Conservation (phyloP, 2,329 filamentous ascomycete species). For the Aspergillus felis region DNA sequence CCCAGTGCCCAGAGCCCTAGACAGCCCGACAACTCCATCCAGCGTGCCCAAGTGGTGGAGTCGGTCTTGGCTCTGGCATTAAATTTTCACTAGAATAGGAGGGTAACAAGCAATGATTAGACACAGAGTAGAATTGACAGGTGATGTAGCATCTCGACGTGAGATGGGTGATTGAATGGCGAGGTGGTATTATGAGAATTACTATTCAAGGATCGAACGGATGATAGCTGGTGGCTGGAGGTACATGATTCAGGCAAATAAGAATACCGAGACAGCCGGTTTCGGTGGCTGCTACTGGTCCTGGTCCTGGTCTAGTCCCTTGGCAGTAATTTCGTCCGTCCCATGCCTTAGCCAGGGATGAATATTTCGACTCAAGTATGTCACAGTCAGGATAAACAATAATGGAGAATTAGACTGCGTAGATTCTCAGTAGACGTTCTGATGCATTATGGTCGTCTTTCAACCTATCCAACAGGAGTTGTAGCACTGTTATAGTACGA, state of each 20-base stretch:
- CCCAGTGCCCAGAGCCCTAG: too few species aligned
- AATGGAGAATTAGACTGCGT: neutral
- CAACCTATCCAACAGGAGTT: neutral
- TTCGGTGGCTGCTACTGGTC: neutral
- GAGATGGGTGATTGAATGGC: too few species aligned
- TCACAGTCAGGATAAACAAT: neutral
- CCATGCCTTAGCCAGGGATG: neutral
- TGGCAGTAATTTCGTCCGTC: neutral
- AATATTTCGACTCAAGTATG: neutral
- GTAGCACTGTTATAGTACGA: too few species aligned
- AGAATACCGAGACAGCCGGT: neutral
- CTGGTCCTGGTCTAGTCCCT: neutral
- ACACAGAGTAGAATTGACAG: too few species aligned
- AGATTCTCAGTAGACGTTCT: neutral
- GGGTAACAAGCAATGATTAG: too few species aligned
- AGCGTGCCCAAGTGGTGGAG: too few species aligned
- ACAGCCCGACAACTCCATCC: too few species aligned
- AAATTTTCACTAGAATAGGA: too few species aligned
- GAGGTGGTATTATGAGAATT: neutral
- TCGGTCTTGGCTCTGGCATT: too few species aligned
- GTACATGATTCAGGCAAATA: too few species aligned
- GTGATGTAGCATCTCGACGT: too few species aligned
- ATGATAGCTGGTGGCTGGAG: too few species aligned
- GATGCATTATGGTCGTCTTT: neutral
- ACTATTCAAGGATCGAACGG: neutral